A percentile compares a stretch with the other conserved stretches of the same genome.
These are phyloP conservation scores for Pharus latifolius DNA, from an alignment of 176 grass and related monocot species.

Conservation along the genomic window DNA sequence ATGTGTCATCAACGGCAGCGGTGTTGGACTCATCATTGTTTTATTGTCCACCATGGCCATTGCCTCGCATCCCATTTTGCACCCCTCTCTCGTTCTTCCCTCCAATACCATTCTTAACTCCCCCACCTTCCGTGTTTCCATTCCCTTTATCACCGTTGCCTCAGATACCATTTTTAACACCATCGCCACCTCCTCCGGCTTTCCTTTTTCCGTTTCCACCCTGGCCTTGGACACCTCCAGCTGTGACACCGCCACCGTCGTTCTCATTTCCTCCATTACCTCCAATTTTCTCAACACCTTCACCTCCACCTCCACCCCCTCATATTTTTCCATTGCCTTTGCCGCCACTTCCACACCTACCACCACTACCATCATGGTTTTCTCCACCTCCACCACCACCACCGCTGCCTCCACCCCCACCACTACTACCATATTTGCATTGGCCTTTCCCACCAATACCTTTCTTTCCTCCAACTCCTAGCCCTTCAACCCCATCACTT, in stretches of 20 bases:
- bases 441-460: constrained; percentile 58
- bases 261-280: constrained; percentile 40
- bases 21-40: constrained; percentile 53
- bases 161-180: constrained; percentile 34
- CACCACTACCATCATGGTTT: constrained; percentile 9
- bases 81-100: constrained; percentile 57
- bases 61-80: constrained; percentile 65
- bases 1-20: neutral
- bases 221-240: constrained; percentile 16
- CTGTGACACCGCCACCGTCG: neutral
- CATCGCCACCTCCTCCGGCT: constrained; percentile 31
- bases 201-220: constrained; percentile 42
- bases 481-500: constrained; percentile 26
- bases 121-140: constrained; percentile 31
- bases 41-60: constrained; percentile 81
- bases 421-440: constrained; percentile 25
- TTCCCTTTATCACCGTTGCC: constrained; percentile 39
- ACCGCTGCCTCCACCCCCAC: constrained; percentile 16
- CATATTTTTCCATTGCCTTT: constrained; percentile 17
- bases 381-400: constrained; percentile 29
- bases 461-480: constrained; percentile 29
- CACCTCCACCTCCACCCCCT: constrained; percentile 25
- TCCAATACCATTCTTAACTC: constrained; percentile 61
- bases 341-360: constrained; percentile 37
- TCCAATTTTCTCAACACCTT: constrained; percentile 12